Evolutionary conservation across 106 monocot genomes (phyloP).

Genomic region (Allium cepa): DNA sequence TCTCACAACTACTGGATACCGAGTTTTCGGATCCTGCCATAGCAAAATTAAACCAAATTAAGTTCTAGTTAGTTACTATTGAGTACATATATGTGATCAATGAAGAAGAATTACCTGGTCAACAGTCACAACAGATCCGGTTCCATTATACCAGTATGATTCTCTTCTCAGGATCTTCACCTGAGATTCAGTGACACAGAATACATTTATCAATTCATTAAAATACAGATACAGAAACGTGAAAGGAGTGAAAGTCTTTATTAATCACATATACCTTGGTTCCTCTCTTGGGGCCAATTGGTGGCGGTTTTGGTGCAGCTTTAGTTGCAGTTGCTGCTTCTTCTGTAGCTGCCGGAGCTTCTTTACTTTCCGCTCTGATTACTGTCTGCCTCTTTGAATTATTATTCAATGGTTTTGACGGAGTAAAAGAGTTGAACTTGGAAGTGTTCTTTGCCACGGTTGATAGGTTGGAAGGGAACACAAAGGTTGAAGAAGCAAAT

Average conservation of each 20-base stretch:
- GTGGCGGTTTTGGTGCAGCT: conserved; percentile 6
- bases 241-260: no score
- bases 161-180: conserved; percentile 10
- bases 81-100: no score
- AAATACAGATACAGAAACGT: no score
- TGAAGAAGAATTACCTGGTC: conserved; percentile 21
- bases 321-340: neutral
- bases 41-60: no score
- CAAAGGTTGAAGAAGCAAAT: conserved; percentile 11
- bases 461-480: conserved; percentile 10
- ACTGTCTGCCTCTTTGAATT: conserved; percentile 16
- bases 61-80: no score
- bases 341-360: conserved; percentile 10
- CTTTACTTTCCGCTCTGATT: conserved; percentile 41
- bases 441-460: conserved; percentile 11
- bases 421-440: conserved; percentile 20
- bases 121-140: conserved; percentile 21
- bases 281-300: conserved; percentile 19
- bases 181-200: neutral
- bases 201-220: no score
- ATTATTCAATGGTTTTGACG: conserved; percentile 3
- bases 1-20: conserved; percentile 32
- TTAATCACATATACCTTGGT: conserved; percentile 4
- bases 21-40: conserved; percentile 16
- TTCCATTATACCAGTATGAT: conserved; percentile 27